Evolutionary conservation across 257 asterid species (phyloP).

Genomic region (Solanum acaule): DNA sequence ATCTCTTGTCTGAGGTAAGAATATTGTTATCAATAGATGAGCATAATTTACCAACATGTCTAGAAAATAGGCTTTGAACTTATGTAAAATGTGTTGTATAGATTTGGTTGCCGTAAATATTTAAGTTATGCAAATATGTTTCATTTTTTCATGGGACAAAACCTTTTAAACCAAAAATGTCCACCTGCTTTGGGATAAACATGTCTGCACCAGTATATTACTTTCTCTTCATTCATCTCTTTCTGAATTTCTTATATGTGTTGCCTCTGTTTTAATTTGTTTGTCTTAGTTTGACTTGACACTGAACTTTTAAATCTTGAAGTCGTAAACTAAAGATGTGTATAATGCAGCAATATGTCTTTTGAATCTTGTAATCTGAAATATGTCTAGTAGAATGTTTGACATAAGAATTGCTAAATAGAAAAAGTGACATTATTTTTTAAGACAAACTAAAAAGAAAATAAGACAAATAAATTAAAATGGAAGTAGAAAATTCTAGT

Average conservation of each 20-base stretch:
- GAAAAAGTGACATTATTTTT: not conserved
- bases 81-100: too few relatives aligned
- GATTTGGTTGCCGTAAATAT: too few relatives aligned
- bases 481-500: not conserved
- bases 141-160: too few relatives aligned
- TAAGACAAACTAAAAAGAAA: not conserved
- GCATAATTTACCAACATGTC: not conserved
- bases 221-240: not conserved
- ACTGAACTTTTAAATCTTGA: not conserved
- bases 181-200: not conserved
- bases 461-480: not conserved
- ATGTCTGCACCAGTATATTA: not conserved
- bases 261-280: not conserved
- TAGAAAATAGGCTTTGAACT: not conserved
- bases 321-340: not conserved
- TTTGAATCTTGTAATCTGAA: not conserved
- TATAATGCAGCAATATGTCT: not conserved
- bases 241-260: too few relatives aligned
- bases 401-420: not conserved
- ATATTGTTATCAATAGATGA: not conserved
- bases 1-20: not conserved
- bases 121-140: too few relatives aligned
- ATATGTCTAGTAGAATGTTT: not conserved
- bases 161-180: too few relatives aligned
- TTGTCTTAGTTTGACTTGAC: not conserved